A percentile compares a stretch with the other conserved stretches of the same genome.
Conservation (phyloP, 768 basidiomycete species). For the Podaxis sp. region DNA sequence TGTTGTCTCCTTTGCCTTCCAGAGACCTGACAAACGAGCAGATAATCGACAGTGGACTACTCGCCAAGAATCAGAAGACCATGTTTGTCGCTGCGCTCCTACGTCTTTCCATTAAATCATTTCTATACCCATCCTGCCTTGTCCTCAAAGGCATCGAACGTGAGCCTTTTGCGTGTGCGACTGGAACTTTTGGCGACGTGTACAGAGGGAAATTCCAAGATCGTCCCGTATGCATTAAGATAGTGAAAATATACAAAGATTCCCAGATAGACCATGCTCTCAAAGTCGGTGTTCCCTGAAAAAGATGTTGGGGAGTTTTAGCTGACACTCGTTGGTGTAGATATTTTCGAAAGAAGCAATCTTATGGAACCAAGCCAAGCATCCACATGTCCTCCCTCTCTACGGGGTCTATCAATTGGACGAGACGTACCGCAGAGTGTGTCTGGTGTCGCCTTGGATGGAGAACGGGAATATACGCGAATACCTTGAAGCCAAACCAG, state of each 20-base stretch:
- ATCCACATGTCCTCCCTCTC: constrained; percentile 29
- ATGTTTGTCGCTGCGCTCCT: constrained; percentile 3
- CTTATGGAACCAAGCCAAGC: constrained; percentile 22
- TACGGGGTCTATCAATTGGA: constrained; percentile 23
- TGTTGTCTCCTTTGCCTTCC: not conserved
- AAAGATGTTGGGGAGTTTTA: not conserved
- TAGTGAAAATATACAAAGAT: constrained; percentile 15
- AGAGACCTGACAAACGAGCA: not conserved
- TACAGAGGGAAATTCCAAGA: constrained; percentile 14
- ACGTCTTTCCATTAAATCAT: constrained; percentile 5
- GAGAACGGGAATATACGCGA: constrained; percentile 27
- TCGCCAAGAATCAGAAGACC: not conserved
- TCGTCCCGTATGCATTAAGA: constrained; percentile 14
- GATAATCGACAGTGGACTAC: not conserved
- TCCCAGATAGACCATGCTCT: constrained; percentile 11
- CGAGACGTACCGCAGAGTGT: constrained; percentile 21
- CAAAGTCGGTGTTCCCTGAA: constrained; percentile 11
- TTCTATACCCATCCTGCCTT: constrained; percentile 3
- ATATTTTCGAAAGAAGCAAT: constrained; percentile 22
- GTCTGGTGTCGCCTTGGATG: constrained; percentile 34
- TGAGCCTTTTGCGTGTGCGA: constrained; percentile 9
- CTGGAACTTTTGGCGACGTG: constrained; percentile 19
- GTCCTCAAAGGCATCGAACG: constrained; percentile 3
- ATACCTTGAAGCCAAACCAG: constrained; percentile 17
- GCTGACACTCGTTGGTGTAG: constrained; percentile 11